Base-by-base conservation (phyloP, 345 rosid genomes). In the Gossypium sturtianum region DNA sequence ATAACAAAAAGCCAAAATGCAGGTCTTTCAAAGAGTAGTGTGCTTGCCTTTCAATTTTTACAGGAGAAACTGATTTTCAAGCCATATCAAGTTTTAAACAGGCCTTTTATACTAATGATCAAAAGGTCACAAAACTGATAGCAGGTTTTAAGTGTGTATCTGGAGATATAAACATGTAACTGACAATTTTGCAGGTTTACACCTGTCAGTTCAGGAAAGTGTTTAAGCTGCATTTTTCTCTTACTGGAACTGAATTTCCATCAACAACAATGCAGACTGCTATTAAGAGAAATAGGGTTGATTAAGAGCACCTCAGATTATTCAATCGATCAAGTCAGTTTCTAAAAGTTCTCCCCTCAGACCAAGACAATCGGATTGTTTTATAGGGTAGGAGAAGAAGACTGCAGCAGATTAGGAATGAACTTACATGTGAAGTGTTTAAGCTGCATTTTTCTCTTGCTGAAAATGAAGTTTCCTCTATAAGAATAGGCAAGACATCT, bases 381-480 rank as follows among this genome's bases (percentile, higher is more conserved):
- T 65, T 64, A 64, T 64, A 17, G 27, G 8, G 2, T 9, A 44
- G 27, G 29, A 66, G 29, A 66, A 66, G 44, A 66, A 20, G 29
- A 66, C 27, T 19, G 7, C 12, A 59, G 47, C 17, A 65, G 47
- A 53, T 53, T 53, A 67, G 34, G 22, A 41, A 41, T 45, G 66
- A 72, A 84, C 90, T 75, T 76, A 89, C 93, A 38, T 78, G n/a
- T 25, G 64, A 60, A 60, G 64, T 27, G 43, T 60, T 60, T 60
- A 60, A 27, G 17, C 64, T 60, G 76, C 78, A 62, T 72, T 89
- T 83, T 25, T 88, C 84, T 77, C 71, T 80, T 51, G 70, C 74
- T 16, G 72, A 60, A 70, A 52, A 70, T 70, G 72, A 49, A 49
- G 60, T 29, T 3, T 70, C 73, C 47, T 70, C 73, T 53, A 70